Conservation (phyloP, 805 yeast species). For the Kazachstania taianensis region DNA sequence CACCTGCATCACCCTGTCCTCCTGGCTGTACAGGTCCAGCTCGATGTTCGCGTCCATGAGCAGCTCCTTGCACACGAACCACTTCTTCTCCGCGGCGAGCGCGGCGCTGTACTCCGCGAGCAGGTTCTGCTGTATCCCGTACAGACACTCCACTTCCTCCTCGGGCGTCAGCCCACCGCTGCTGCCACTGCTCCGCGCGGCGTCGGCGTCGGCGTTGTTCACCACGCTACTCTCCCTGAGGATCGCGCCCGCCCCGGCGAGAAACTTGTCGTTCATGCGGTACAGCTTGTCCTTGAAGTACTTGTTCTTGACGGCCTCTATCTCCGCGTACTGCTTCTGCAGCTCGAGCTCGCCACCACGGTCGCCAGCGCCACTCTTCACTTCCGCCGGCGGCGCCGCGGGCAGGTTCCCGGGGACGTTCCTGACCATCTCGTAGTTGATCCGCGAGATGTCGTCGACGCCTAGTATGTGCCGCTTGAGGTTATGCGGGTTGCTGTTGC, state of each 20-base stretch:
- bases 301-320: slow-evolving; percentile 18
- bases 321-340: slow-evolving; percentile 8
- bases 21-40: slow-evolving; percentile 24
- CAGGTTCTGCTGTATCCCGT: slow-evolving; percentile 15
- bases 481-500: slow-evolving; percentile 1
- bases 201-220: neutral
- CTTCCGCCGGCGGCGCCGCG: neutral
- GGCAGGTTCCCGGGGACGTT: slow-evolving; percentile 24
- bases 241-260: neutral
- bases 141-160: slow-evolving; percentile 15
- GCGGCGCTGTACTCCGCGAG: slow-evolving; percentile 13
- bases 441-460: slow-evolving; percentile 27
- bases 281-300: slow-evolving; percentile 22
- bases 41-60: slow-evolving; percentile 27
- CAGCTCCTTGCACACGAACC: slow-evolving; percentile 26
- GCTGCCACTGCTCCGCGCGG: neutral
- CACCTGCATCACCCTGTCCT: slow-evolving; percentile 8
- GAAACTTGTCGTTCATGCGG: slow-evolving; percentile 22
- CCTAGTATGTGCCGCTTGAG: slow-evolving; percentile 24
- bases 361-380: slow-evolving; percentile 4
- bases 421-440: slow-evolving; percentile 28
- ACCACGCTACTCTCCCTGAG: neutral
- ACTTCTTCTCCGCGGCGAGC: slow-evolving; percentile 20
- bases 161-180: slow-evolving; percentile 5
- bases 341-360: too few relatives aligned